Conservation (phyloP, 73 alveolate genomes). For the Urostyla sp. region DNA sequence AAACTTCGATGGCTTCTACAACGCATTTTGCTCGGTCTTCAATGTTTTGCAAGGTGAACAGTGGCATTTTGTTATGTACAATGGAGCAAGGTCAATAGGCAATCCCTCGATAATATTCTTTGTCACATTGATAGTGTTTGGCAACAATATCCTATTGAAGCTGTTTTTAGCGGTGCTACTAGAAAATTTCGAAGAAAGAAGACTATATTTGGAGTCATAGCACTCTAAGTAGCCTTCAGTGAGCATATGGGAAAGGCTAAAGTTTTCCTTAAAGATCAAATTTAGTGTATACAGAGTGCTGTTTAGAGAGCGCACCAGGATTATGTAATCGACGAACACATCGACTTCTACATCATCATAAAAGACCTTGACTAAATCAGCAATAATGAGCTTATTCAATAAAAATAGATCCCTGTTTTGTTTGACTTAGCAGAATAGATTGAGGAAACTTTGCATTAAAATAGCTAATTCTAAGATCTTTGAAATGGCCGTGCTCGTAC, state of each 20-base stretch:
- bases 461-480: constrained; percentile 27
- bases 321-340: not conserved
- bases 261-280: not conserved
- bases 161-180: constrained; percentile 69
- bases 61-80: constrained; percentile 65
- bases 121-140: constrained; percentile 56
- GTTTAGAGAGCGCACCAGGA: not conserved
- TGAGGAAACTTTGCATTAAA: too few relatives aligned
- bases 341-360: not conserved
- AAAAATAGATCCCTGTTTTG: too few relatives aligned
- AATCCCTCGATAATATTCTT: constrained; percentile 48
- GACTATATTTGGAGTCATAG: too few relatives aligned
- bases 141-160: constrained; percentile 61
- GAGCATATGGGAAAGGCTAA: not conserved
- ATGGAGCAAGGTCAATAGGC: constrained; percentile 50
- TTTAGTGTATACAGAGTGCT: constrained; percentile 6
- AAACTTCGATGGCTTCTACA: constrained; percentile 57
- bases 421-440: too few relatives aligned
- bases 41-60: constrained; percentile 58
- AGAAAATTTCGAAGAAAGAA: constrained; percentile 39
- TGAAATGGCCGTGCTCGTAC: constrained; percentile 11
- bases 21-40: constrained; percentile 59
- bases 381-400: too few relatives aligned
- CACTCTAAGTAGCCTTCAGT: not conserved
- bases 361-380: too few relatives aligned